A percentile compares a stretch with the other conserved stretches of the same genome.
Conservation (phyloP, 305 asterid species). For the Coffea humblotiana region DNA sequence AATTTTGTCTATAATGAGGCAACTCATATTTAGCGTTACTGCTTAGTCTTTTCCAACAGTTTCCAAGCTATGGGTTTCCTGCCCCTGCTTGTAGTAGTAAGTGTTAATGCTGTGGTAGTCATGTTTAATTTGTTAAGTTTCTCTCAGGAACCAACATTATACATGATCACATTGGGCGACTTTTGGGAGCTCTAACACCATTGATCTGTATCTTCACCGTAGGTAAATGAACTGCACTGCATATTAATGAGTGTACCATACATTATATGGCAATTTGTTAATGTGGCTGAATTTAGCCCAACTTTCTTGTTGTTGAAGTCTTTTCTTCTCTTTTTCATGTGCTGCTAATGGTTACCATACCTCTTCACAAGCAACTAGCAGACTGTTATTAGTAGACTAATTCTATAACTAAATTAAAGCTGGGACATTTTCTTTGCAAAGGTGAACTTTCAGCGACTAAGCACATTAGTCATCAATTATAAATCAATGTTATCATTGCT, state of each 20-base stretch:
- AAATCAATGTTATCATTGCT: not conserved
- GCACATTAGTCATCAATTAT: not conserved
- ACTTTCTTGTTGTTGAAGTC: not conserved
- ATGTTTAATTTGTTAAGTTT: constrained; percentile 5
- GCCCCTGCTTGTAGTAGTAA: not conserved
- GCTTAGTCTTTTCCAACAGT: not conserved
- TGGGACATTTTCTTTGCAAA: not conserved
- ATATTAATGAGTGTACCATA: not conserved
- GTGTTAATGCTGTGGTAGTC: not conserved
- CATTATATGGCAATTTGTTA: not conserved
- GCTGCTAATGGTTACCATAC: not conserved
- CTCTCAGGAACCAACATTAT: constrained; percentile 76
- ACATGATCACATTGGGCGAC: constrained; percentile 85
- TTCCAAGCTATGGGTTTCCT: not conserved
- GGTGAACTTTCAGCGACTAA: not conserved
- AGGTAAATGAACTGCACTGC: constrained; percentile 42
- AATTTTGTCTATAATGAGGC: not conserved
- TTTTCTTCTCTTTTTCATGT: not conserved
- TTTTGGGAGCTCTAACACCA: constrained; percentile 91
- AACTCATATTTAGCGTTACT: not conserved
- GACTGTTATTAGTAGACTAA: constrained; percentile 1
- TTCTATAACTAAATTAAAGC: not conserved
- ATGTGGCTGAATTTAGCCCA: not conserved
- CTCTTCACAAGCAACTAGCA: not conserved
- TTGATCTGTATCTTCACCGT: constrained; percentile 85